Evolutionary conservation across 2,329 filamentous ascomycete species (phyloP).

Genomic region (Ophiostoma pallidulum): DNA sequence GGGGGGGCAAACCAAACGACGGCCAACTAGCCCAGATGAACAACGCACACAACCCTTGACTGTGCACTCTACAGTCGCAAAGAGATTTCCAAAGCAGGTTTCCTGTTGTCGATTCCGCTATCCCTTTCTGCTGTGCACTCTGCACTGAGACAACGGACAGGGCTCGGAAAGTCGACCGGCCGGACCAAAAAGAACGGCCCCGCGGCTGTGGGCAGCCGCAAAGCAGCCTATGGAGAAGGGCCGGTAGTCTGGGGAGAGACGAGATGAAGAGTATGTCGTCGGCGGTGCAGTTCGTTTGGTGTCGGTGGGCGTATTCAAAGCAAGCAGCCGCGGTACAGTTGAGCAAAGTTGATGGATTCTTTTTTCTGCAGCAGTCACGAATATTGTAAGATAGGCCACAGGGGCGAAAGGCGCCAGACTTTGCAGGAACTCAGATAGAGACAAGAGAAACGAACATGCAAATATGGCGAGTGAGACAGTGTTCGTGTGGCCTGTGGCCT

Average conservation of each 20-base stretch:
- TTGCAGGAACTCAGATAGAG: constrained; percentile 1
- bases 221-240: constrained; percentile 3
- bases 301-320: no score
- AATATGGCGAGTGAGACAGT: constrained; percentile 8
- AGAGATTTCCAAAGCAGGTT: background rate
- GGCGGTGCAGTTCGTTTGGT: background rate
- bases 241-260: background rate
- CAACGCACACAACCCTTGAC: background rate
- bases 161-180: constrained; percentile 4
- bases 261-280: background rate
- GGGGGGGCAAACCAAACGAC: background rate
- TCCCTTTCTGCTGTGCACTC: constrained; percentile 1
- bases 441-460: background rate
- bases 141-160: constrained; percentile 5
- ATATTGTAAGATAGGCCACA: background rate
- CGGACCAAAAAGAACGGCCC: constrained; percentile 2
- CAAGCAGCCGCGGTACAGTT: no score
- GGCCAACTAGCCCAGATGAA: background rate
- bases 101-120: background rate
- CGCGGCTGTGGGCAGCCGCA: constrained; percentile 5
- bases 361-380: no score
- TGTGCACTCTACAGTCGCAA: background rate
- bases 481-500: constrained; percentile 9
- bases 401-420: background rate
- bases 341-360: no score